Evolutionary conservation across 2,329 filamentous ascomycete genomes (phyloP), one percentile per base, ranked within the genome.

Genomic region (Pseudogymnoascus sp.): DNA sequence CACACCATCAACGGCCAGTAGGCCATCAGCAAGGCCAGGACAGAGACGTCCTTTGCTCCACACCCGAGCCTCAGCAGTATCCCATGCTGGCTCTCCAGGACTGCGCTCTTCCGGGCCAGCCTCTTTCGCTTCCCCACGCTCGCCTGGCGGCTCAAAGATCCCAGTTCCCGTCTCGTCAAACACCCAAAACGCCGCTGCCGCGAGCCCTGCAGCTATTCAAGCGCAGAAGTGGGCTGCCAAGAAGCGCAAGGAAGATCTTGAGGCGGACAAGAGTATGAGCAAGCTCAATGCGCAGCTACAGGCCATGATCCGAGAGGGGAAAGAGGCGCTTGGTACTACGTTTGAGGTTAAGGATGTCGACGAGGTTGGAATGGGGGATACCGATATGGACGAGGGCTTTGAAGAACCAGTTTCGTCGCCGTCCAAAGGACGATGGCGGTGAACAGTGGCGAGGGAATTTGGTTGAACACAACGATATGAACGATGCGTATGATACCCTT

Each of bases 251-350:
- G 89, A 90, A 65, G 92, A 96, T 70, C 81, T 86, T 54, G 88
- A 93, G 69, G 84, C 90, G 6, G 92, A 98, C 69, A 85, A 87
- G 48, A 87, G 89, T 62, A 89, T 98, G 69, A 86, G 86, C 60
- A 85, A 88, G 25, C 86, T 98, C 76, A 96, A 95, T 73, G 82
- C 85, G 60, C 86, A 90, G 70, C 79, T 98, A 60, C 85, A 90
- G 72, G 89, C 88, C 36, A 92, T 99, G 89, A 96, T 99, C 63
- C 83, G 87, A 1, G 89, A 98, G 75, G 95, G 93, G 0, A 89
- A 89, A 70, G 89, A 95, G 75, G 95, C 95, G 1, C 77, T 99
- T 16, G 93, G 88, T 1, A 90, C 89, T 19, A 89, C 80, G 43
- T 79, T 90, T 61, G 86, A 90, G 72, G 81, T 92, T 48, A 82